Conservation (phyloP, 1,139 yeast species). For the Pichia sp. region DNA sequence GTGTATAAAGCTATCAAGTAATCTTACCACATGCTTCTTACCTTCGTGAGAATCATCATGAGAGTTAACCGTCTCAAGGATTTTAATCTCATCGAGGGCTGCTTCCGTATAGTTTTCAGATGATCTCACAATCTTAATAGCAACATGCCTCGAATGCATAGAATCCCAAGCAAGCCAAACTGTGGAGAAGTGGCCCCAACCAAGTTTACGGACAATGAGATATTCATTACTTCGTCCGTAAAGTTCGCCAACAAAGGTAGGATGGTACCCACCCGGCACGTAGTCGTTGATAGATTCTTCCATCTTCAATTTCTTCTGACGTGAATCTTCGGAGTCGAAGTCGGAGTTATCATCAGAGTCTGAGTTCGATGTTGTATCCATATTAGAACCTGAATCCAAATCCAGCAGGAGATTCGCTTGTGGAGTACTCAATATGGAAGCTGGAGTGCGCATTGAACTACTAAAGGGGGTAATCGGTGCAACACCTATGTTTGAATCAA, state of each 20-base stretch:
- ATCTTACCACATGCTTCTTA: constrained; percentile 53
- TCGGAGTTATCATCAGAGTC: constrained; percentile 9
- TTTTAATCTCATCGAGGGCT: constrained; percentile 67
- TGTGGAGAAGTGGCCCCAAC: constrained; percentile 81
- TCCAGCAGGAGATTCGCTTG: constrained; percentile 3
- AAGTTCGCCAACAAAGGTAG: constrained; percentile 64
- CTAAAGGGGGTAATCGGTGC: no score
- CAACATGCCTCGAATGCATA: constrained; percentile 49
- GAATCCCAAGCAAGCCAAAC: constrained; percentile 68
- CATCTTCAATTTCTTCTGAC: constrained; percentile 17
- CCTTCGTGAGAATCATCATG: constrained; percentile 46
- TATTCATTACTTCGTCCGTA: constrained; percentile 53
- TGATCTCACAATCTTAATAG: constrained; percentile 69
- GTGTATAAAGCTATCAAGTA: constrained; percentile 62
- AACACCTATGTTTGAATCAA: no score
- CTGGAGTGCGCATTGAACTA: no score
- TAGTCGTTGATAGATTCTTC: constrained; percentile 68
- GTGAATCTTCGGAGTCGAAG: constrained; percentile 12
- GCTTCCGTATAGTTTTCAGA: constrained; percentile 69
- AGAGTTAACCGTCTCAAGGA: constrained; percentile 38
- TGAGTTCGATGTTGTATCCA: neutral
- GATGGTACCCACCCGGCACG: constrained; percentile 73
- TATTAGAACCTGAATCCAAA: constrained; percentile 5
- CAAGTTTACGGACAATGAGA: constrained; percentile 59
- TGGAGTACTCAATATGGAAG: neutral